Evolutionary conservation across 192 early-diverging fungal species (phyloP).

Genomic region (Neocallimastix lanati): DNA sequence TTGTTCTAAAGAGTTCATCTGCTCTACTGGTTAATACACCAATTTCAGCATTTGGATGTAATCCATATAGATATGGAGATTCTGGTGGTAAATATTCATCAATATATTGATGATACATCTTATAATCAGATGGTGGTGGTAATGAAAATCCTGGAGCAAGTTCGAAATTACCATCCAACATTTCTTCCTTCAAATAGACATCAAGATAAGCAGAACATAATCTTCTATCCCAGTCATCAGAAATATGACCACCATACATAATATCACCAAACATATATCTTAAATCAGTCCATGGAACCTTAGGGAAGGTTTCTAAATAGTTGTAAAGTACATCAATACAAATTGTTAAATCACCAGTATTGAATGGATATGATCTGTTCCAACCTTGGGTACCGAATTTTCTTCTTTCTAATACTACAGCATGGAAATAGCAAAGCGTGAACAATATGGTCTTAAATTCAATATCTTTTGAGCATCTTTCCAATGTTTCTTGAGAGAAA

Average conservation of each 20-base stretch:
- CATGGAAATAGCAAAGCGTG: conserved; percentile 46
- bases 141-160: conserved; percentile 34
- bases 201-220: conserved; percentile 43
- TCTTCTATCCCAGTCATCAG: conserved; percentile 41
- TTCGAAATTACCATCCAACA: conserved; percentile 45
- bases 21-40: conserved; percentile 40
- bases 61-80: conserved; percentile 35
- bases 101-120: conserved; percentile 46
- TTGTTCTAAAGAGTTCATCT: conserved; percentile 44
- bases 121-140: conserved; percentile 38
- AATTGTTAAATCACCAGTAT: conserved; percentile 43
- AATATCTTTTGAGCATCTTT: conserved; percentile 44
- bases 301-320: conserved; percentile 28
- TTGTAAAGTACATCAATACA: conserved; percentile 41
- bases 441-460: conserved; percentile 39
- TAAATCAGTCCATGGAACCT: conserved; percentile 45
- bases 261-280: conserved; percentile 49
- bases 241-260: conserved; percentile 55
- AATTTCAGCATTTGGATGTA: conserved; percentile 51
- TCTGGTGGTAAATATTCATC: conserved; percentile 46
- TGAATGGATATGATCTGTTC: conserved; percentile 45
- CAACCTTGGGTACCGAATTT: conserved; percentile 51
- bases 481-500: conserved; percentile 39
- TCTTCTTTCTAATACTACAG: conserved; percentile 36
- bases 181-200: conserved; percentile 32